These are phyloP conservation scores for Exobasidium cylindrosporum DNA, from an alignment of 1,284 basidiomycete species.

Conservation along the genomic window DNA sequence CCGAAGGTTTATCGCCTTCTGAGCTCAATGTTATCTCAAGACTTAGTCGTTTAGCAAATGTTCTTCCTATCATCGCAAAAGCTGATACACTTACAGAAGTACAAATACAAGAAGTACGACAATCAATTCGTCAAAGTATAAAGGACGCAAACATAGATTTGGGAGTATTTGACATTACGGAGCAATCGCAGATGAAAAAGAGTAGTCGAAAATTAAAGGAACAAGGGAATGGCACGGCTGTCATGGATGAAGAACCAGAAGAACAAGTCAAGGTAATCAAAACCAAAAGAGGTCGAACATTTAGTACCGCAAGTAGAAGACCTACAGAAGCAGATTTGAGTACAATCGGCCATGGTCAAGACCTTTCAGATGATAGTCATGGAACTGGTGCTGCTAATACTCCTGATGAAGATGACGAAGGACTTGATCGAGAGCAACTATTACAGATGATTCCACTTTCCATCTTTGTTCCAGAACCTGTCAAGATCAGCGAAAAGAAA, in stretches of 20 bases:
- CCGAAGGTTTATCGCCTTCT: neutral
- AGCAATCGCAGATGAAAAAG: neutral
- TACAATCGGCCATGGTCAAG: neutral
- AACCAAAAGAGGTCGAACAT: neutral
- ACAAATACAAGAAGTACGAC: slow-evolving; percentile 7
- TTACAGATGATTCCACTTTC: neutral
- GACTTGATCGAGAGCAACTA: neutral
- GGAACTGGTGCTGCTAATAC: neutral
- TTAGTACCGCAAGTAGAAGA: neutral
- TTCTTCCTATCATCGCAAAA: slow-evolving; percentile 9
- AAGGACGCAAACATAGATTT: slow-evolving; percentile 6
- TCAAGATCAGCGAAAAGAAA: neutral
- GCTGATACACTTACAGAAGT: slow-evolving; percentile 1
- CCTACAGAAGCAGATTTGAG: neutral
- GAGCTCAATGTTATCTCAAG: neutral
- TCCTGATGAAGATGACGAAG: slow-evolving; percentile 1
- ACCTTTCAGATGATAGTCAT: neutral
- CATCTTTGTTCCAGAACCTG: slow-evolving; percentile 5
- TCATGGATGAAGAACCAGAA: neutral
- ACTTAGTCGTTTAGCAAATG: slow-evolving; percentile 5
- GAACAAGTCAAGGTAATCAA: slow-evolving; percentile 12
- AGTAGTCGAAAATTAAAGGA: neutral
- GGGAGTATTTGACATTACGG: slow-evolving; percentile 8
- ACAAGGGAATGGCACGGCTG: neutral
- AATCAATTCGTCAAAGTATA: neutral